Base-by-base conservation (phyloP, 2,329 filamentous ascomycete species). In the Stenocarpella maydis region DNA sequence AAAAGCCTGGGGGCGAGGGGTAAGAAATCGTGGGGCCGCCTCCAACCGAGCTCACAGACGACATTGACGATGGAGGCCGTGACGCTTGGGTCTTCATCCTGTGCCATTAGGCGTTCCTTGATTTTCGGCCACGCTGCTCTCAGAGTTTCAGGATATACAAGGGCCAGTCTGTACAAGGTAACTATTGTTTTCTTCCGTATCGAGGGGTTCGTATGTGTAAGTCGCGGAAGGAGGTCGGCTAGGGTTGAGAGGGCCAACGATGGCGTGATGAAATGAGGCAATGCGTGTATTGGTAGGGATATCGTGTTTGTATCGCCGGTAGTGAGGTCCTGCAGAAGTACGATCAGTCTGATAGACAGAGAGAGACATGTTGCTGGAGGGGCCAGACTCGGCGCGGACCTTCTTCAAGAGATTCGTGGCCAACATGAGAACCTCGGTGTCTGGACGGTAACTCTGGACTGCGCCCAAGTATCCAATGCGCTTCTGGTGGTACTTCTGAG, bases 391-490 rank as follows among this genome's bases (percentile, higher is more conserved):
- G 39, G 52, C 43, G 8, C 58, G 69, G 75, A 91, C 91, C 88
- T 99, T 99, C 83, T 98, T 98, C 76, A 99, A 82, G 75, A 98
- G 84, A 80, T 99, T 99, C 72, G 97, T 98, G 41, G 95, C 96
- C 75, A 99, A 84, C 94, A 99, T 98, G 77, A 99, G 84, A 64
- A 99, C 96, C 78, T 99, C 96, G 2, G 96, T 99, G 76, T 98
- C 95, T 2, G 95, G 88, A 26, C 95, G 90, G 81, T 98, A 99
- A 84, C 92, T 98, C 85, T 99, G 96, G 37, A 97, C 94, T 10
- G 96, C 96, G 17, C 92, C 95, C 24, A 99, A 86, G 79, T 99
- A 99, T 69, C 95, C 96, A 53, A 98, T 94, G 73, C 95, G 88
- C 82, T 99, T 99, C 81, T 98, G 95, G 74, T 94, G 88, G 80